These are phyloP conservation scores for Suillus clintonianus DNA, from an alignment of 768 basidiomycete species.

Conservation along the genomic window DNA sequence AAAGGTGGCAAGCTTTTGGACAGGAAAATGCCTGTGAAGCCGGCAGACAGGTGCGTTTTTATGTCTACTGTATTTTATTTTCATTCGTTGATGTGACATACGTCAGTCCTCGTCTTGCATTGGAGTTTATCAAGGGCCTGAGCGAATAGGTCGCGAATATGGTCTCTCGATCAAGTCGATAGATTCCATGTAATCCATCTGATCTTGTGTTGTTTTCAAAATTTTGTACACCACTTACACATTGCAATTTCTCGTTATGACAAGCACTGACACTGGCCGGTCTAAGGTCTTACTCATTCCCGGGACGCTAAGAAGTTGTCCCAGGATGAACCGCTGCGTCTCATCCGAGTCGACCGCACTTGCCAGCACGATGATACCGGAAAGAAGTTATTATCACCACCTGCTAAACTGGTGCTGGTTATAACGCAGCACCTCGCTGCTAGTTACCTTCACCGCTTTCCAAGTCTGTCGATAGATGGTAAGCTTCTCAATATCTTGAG, in stretches of 20 bases:
- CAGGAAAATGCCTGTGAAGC: slow-evolving; percentile 83
- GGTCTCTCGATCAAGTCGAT: neutral
- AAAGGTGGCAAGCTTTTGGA: slow-evolving; percentile 89
- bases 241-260: neutral
- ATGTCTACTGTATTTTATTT: neutral
- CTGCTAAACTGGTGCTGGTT: too few relatives aligned
- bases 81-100: neutral
- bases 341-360: too few relatives aligned
- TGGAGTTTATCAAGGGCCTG: slow-evolving; percentile 65
- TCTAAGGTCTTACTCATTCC: neutral
- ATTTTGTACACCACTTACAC: neutral
- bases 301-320: neutral
- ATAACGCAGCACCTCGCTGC: too few relatives aligned
- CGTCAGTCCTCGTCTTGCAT: slow-evolving; percentile 58
- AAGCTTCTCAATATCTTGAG: too few relatives aligned
- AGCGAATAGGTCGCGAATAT: slow-evolving; percentile 8
- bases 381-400: too few relatives aligned
- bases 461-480: too few relatives aligned
- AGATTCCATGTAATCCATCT: neutral
- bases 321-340: neutral
- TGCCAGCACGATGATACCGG: too few relatives aligned
- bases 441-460: too few relatives aligned
- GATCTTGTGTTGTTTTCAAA: neutral
- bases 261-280: neutral
- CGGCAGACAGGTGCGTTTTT: slow-evolving; percentile 67